Percentiles rank a stretch among this genome's conserved stretches.
phyloP scores from a whole-genome alignment of 805 yeast genomes.

The Candida gorgasii region DNA sequence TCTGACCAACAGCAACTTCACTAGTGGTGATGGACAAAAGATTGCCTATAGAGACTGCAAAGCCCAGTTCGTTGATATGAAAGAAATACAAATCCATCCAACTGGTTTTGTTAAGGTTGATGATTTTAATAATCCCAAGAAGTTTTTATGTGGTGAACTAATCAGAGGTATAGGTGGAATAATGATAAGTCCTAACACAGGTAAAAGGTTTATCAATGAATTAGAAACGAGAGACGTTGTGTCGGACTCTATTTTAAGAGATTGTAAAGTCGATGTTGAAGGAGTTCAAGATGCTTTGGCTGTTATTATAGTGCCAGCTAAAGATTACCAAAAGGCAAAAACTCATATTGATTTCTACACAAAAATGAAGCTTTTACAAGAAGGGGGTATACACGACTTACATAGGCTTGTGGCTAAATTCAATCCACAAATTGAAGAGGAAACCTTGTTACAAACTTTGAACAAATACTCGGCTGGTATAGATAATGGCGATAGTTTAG shows the following conservation, averaged over 20 bases:
- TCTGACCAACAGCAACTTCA: slow-evolving; percentile 56
- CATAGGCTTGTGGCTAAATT: slow-evolving; percentile 14
- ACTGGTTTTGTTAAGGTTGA: slow-evolving; percentile 54
- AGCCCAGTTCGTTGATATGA: slow-evolving; percentile 57
- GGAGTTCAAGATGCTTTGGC: slow-evolving; percentile 17
- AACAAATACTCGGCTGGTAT: slow-evolving; percentile 17
- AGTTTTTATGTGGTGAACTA: slow-evolving; percentile 61
- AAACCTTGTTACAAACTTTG: slow-evolving; percentile 16
- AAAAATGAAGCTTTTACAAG: slow-evolving; percentile 25
- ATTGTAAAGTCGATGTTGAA: slow-evolving; percentile 19
- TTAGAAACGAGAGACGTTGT: slow-evolving; percentile 54
- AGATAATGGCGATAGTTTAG: slow-evolving; percentile 29
- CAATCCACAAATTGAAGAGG: slow-evolving; percentile 16
- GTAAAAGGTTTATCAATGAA: slow-evolving; percentile 56
- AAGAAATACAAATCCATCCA: slow-evolving; percentile 61
- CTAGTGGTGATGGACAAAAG: slow-evolving; percentile 60
- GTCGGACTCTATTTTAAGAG: slow-evolving; percentile 39
- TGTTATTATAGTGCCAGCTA: slow-evolving; percentile 38
- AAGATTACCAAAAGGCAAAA: slow-evolving; percentile 45
- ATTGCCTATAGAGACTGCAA: slow-evolving; percentile 45
- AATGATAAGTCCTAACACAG: slow-evolving; percentile 44
- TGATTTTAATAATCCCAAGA: slow-evolving; percentile 26
- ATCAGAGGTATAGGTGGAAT: slow-evolving; percentile 62
- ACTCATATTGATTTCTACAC: slow-evolving; percentile 54
- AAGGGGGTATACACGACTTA: slow-evolving; percentile 24